Evolutionary conservation across 2,329 filamentous ascomycete species (phyloP), one percentile per base, ranked within the genome.

Genomic region (Fusarium redolens): DNA sequence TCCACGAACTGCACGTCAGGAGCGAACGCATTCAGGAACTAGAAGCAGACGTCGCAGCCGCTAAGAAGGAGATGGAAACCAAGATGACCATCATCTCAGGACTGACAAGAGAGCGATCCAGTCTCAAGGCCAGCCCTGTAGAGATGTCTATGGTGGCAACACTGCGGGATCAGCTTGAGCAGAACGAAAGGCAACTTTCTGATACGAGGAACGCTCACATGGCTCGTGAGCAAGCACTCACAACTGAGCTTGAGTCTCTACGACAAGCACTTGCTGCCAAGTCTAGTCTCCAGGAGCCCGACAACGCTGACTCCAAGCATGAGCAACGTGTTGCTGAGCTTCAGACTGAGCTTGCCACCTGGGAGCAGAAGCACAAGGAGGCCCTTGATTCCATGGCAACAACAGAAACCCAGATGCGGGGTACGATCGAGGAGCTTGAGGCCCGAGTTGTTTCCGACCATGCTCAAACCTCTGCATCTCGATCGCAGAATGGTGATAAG

Each of bases 71-170:
- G 82, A 97, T 98, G 92, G 96, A 99, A 79, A 92, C 90, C 71
- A 99, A 99, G 88, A 95, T 96, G 86, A 93, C 94, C 35, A 95
- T 99, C 79, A 98, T 99, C 76, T 94, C 94, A 35, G 96, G 96
- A 11, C 86, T 99, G 71, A 97, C 96, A 7, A 92, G 96, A 60
- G 97, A 99, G 82, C 89, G 97, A 66, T 96, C 94, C 6, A 98
- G 95, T 83, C 88, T 98, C 83, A 94, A 96, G 80, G 89, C 80
- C 5, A 92, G 93, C 30, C 93, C 95, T 12, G 92, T 97, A 79
- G 96, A 99, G 79, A 97, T 98, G 80, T 95, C 94, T 1, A 91
- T 98, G 72, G 92, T 98, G 37, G 92, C 94, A 8, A 92, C 92
- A 20, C 90, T 99, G 85, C 92, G 93, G 66, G 93, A 97, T 71